A percentile compares a stretch with the other conserved stretches of the same genome.
These are phyloP conservation scores for Aspergillus novoparasiticus DNA, from an alignment of 2,329 filamentous ascomycete genomes.

Conservation along the genomic window DNA sequence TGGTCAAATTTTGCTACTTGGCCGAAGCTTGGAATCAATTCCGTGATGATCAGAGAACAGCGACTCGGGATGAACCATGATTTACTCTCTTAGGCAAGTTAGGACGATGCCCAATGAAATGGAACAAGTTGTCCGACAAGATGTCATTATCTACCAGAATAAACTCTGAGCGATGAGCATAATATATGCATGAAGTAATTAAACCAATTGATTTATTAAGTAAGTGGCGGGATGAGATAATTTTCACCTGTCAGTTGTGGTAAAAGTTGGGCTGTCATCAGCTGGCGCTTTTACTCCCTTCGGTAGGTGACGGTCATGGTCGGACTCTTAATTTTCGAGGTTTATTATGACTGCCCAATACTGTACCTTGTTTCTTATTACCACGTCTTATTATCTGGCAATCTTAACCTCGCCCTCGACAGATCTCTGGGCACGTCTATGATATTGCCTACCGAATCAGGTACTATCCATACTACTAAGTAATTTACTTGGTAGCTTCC, in stretches of 20 bases:
- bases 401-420: neutral
- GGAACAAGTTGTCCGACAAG: neutral
- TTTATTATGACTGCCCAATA: neutral
- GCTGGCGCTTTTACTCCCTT: neutral
- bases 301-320: neutral
- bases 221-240: neutral
- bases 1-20: neutral
- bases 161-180: neutral
- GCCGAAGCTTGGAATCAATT: neutral
- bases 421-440: neutral
- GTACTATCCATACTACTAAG: neutral
- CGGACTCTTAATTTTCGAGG: neutral
- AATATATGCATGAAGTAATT: neutral
- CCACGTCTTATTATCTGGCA: neutral
- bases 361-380: neutral
- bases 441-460: neutral
- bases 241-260: neutral
- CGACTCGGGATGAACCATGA: neutral
- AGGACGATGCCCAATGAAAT: neutral
- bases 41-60: neutral
- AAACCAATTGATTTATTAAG: neutral
- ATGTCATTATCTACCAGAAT: no score
- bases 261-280: neutral
- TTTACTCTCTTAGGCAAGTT: neutral
- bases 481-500: neutral